These are phyloP conservation scores for Magnolia officinalis DNA, from an alignment of 164 flowering plant species.

Conservation along the genomic window DNA sequence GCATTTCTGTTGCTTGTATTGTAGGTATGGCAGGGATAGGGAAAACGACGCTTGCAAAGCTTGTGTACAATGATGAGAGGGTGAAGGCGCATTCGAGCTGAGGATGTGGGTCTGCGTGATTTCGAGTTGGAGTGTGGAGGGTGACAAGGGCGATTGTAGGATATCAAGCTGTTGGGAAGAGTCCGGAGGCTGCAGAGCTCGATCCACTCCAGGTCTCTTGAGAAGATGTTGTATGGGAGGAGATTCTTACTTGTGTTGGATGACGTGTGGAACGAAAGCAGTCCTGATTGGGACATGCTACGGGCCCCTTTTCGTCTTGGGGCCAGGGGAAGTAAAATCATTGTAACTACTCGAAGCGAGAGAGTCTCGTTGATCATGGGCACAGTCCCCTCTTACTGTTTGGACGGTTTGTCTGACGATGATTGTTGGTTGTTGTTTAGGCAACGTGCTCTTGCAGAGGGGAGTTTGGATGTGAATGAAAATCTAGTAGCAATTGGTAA, in stretches of 20 bases:
- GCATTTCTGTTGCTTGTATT: slow-evolving; percentile 4
- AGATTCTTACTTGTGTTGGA: slow-evolving; percentile 16
- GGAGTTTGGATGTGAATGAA: neutral
- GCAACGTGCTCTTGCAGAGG: neutral
- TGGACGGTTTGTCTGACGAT: slow-evolving; percentile 10
- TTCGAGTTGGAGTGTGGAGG: slow-evolving; percentile 2
- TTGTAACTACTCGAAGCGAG: slow-evolving; percentile 18
- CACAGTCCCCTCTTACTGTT: slow-evolving; percentile 3
- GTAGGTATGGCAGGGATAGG: slow-evolving; percentile 16
- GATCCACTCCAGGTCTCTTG: slow-evolving; percentile 1
- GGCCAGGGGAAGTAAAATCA: slow-evolving; percentile 13
- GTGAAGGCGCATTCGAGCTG: neutral
- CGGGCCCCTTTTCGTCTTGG: slow-evolving; percentile 5
- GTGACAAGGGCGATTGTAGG: slow-evolving; percentile 2
- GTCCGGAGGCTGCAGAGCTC: neutral
- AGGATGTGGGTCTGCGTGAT: slow-evolving; percentile 7
- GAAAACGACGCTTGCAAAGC: slow-evolving; percentile 17
- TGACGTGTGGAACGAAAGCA: slow-evolving; percentile 17
- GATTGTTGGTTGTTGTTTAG: slow-evolving; percentile 10
- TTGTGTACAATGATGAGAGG: slow-evolving; percentile 4
- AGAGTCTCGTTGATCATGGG: slow-evolving; percentile 8
- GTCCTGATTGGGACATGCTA: slow-evolving; percentile 4
- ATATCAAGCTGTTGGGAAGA: neutral
- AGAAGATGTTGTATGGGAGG: slow-evolving; percentile 3
- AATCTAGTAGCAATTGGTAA: neutral